Evolutionary conservation across 768 basidiomycete species (phyloP).

Genomic region (Rickenella mellea): DNA sequence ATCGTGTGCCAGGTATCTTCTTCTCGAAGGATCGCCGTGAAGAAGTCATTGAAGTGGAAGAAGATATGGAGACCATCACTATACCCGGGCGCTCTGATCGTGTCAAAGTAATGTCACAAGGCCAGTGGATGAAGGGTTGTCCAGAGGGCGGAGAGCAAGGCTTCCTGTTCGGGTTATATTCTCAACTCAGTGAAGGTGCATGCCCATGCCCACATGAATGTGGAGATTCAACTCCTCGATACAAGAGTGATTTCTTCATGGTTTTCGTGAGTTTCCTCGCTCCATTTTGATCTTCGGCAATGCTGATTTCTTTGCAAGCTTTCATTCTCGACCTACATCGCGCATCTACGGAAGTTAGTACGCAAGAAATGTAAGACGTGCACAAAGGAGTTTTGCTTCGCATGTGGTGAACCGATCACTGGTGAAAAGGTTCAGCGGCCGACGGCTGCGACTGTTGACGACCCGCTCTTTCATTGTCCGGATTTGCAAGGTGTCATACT

Average conservation of each 20-base stretch:
- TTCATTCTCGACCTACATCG: conserved; percentile 61
- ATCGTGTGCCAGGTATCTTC: conserved; percentile 58
- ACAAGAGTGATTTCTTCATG: conserved; percentile 74
- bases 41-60: conserved; percentile 87
- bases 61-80: conserved; percentile 49
- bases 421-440: conserved; percentile 13
- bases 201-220: conserved; percentile 73
- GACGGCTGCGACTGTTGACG: conserved; percentile 31
- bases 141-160: conserved; percentile 89
- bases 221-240: conserved; percentile 47
- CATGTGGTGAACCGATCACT: conserved; percentile 35
- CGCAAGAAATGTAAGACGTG: conserved; percentile 56
- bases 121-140: conserved; percentile 96
- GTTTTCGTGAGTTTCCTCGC: conserved; percentile 52
- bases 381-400: conserved; percentile 48
- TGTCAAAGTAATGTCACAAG: conserved; percentile 70
- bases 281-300: conserved; percentile 3
- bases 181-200: conserved; percentile 52
- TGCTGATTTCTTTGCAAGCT: conserved; percentile 34
- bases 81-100: conserved; percentile 23
- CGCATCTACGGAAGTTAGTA: conserved; percentile 49
- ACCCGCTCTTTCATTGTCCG: conserved; percentile 78
- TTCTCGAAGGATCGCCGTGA: conserved; percentile 92
- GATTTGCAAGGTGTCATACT: conserved; percentile 84
- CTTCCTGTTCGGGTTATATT: conserved; percentile 79